Evolutionary conservation across 2,329 filamentous ascomycete species (phyloP).

Genomic region (Alternaria panax): DNA sequence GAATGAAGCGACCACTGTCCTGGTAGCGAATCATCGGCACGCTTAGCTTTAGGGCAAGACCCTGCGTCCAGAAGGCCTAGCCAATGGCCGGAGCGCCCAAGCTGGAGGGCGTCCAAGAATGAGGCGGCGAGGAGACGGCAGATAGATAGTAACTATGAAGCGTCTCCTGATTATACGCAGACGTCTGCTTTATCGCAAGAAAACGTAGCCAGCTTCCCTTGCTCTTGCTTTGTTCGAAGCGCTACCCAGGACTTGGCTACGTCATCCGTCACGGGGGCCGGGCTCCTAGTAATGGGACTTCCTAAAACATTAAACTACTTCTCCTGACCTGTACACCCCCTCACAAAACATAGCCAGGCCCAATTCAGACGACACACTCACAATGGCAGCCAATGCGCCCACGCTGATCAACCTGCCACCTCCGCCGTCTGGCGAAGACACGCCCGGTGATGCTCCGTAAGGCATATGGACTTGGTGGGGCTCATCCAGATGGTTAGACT

Average conservation of each 20-base stretch:
- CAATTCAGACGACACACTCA: slow-evolving; percentile 12
- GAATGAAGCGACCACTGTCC: slow-evolving; percentile 5
- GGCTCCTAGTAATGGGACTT: slow-evolving; percentile 4
- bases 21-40: slow-evolving; percentile 13
- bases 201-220: not conserved
- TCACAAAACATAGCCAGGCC: not conserved
- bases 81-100: slow-evolving; percentile 9
- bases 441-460: slow-evolving; percentile 89
- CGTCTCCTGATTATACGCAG: not conserved
- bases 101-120: slow-evolving; percentile 3
- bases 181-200: not conserved
- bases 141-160: not conserved
- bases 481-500: slow-evolving; percentile 18
- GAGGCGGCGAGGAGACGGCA: slow-evolving; percentile 7
- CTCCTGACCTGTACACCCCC: slow-evolving; percentile 15
- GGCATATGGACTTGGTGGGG: slow-evolving; percentile 42
- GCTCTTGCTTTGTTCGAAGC: slow-evolving; percentile 3
- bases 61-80: slow-evolving; percentile 11
- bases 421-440: slow-evolving; percentile 81
- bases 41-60: slow-evolving; percentile 12
- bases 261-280: slow-evolving; percentile 15
- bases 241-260: slow-evolving; percentile 11
- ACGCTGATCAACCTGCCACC: slow-evolving; percentile 86
- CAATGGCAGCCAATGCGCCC: slow-evolving; percentile 56
- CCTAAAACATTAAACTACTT: slow-evolving; percentile 9